A percentile compares a stretch with the other conserved stretches of the same genome.
Conservation (phyloP, 345 rosid genomes). For the Aquilaria sinensis region DNA sequence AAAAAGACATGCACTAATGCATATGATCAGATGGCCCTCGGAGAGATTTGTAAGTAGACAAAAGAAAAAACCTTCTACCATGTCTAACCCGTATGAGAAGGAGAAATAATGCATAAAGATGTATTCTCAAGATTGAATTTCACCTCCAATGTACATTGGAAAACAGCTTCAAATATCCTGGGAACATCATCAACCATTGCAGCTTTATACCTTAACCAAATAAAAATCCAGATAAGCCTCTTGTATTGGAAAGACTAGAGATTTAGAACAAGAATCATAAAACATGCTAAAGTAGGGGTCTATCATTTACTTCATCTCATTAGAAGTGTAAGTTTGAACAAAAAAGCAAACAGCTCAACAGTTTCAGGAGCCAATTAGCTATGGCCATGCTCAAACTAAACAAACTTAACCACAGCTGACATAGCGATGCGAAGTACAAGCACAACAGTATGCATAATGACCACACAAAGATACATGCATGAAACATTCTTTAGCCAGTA, state of each 20-base stretch:
- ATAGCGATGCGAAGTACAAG: too few species aligned
- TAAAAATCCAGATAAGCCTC: too few species aligned
- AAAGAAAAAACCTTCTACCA: not conserved
- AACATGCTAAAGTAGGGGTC: not conserved
- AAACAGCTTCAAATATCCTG: constrained; percentile 95
- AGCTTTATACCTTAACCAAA: constrained; percentile 65
- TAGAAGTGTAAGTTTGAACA: too few species aligned
- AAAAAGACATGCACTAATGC: too few species aligned
- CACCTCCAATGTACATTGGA: constrained; percentile 99
- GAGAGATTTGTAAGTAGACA: constrained; percentile 8
- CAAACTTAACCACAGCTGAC: too few species aligned
- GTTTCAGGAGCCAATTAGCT: too few species aligned
- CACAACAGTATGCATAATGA: too few species aligned
- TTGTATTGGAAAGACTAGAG: too few species aligned
- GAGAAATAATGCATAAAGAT: not conserved
- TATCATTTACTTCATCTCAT: not conserved
- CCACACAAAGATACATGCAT: too few species aligned
- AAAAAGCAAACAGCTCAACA: too few species aligned
- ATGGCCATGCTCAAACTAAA: too few species aligned
- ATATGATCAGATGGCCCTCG: not conserved
- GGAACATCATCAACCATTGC: constrained; percentile 98
- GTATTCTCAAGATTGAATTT: constrained; percentile 10
- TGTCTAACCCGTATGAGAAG: not conserved
- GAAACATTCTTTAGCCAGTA: too few species aligned
- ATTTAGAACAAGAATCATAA: not conserved